phyloP scores from a whole-genome alignment of 257 asterid species.

The Nyctanthes arbortristis region DNA sequence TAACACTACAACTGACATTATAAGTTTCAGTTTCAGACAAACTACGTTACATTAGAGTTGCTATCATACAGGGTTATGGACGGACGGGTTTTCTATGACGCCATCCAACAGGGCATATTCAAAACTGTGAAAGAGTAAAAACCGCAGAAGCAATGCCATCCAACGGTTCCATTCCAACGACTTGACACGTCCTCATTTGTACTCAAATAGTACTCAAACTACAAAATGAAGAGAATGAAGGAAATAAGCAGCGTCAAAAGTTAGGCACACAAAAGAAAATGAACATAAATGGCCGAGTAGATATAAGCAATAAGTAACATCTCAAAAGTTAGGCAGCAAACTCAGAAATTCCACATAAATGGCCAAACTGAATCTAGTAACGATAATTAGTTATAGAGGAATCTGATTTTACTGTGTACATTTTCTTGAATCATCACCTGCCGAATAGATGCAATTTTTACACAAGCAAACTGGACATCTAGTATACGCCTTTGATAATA shows the following conservation, averaged over 20 bases:
- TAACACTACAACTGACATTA: neutral
- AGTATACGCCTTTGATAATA: too few relatives aligned
- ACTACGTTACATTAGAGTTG: neutral
- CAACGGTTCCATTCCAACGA: constrained; percentile 1
- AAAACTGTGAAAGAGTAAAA: neutral
- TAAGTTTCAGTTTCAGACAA: neutral
- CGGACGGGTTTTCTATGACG: too few relatives aligned
- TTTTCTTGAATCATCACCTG: too few relatives aligned
- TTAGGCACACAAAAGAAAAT: neutral
- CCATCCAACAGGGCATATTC: neutral
- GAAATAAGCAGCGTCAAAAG: neutral
- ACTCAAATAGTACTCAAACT: constrained; percentile 28
- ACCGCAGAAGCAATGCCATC: neutral
- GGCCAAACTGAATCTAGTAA: too few relatives aligned
- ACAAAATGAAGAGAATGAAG: constrained; percentile 27
- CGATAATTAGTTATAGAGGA: too few relatives aligned
- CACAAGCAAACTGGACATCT: too few relatives aligned
- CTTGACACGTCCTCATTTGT: constrained; percentile 5
- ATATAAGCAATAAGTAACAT: too few relatives aligned
- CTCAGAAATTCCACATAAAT: neutral
- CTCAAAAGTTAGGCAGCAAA: neutral
- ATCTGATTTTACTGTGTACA: too few relatives aligned
- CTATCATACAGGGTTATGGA: neutral
- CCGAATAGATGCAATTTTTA: too few relatives aligned
- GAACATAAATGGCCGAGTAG: neutral